Base-by-base conservation (phyloP, 2,329 filamentous ascomycete genomes). In the Pseudogymnoascus sp. region DNA sequence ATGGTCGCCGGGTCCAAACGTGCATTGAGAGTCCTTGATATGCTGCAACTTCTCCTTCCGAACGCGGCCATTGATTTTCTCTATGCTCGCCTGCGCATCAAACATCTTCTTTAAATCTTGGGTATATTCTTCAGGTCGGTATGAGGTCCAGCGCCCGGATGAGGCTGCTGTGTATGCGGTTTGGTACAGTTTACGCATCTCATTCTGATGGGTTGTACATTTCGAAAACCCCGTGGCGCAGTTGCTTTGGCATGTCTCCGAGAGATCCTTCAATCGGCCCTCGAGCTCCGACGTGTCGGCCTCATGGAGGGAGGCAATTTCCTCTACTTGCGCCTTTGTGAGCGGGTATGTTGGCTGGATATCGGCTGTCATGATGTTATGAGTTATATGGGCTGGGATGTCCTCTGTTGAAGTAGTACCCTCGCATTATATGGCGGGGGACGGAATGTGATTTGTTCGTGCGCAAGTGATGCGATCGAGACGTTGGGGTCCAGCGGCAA, bases 391-490 rank as follows among this genome's bases (percentile, higher is more conserved):
- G 30, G n/a, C 16, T 54, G 47, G 28, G 2, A 32, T 32, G n/a
- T 54, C 47, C n/a, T 32, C 28, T 54, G 28, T 6, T 54, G 2
- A 34, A 54, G 16, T 32, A 20, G 47, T 18, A 18, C 12, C n/a
- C 12, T 34, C 47, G 47, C 47, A 54, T 54, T 54, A 54, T 54
- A 54, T 54, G 28, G 47, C 28, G 47, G 20, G n/a, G 28, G 18
- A 32, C 47, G 18, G 16, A 14, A 20, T 2, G n/a, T 34, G 16
- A 20, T 32, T 32, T 12, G 6, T 54, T 54, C 47, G 47, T 54
- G 47, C 47, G 47, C 47, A 54, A 54, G 47, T 54, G 47, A 32
- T 54, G 47, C 47, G 47, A 54, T 54, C 28, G 28, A 54, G 47
- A 32, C 9, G 47, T 54, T 32, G 47, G 28, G 28, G n/a, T 16